Evolutionary conservation across 73 alveolate species (phyloP).

Genomic region (Symbiodinium natans): DNA sequence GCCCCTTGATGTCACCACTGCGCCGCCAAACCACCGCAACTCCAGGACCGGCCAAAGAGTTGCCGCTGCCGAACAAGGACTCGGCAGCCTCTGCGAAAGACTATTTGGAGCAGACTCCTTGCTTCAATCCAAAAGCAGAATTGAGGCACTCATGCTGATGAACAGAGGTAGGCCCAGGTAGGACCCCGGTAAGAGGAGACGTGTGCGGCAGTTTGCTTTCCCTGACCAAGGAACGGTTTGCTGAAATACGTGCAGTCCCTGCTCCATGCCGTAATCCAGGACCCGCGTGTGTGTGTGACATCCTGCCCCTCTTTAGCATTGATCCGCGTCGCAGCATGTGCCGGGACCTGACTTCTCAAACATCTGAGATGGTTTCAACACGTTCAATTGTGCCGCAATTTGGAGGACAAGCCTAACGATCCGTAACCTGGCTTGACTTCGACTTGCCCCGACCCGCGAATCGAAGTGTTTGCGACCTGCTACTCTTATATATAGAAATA

Average conservation of each 20-base stretch:
- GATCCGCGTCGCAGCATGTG: neutral
- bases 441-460: too few species aligned
- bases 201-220: neutral
- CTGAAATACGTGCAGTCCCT: slow-evolving; percentile 85
- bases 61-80: neutral
- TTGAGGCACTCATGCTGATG: neutral
- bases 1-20: too few species aligned
- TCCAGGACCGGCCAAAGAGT: neutral
- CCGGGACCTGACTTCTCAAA: neutral
- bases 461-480: too few species aligned
- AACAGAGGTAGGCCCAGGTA: neutral
- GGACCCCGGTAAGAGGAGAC: neutral
- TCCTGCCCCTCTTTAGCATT: neutral
- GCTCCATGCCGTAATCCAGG: slow-evolving; percentile 87
- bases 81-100: slow-evolving; percentile 71
- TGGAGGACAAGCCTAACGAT: slow-evolving; percentile 83
- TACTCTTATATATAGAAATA: too few species aligned
- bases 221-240: slow-evolving; percentile 67
- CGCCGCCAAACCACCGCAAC: too few species aligned
- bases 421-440: slow-evolving; percentile 37
- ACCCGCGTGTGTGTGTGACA: neutral
- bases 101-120: slow-evolving; percentile 77
- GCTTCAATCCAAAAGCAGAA: neutral
- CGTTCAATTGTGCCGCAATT: neutral
- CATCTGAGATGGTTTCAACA: neutral